These are phyloP conservation scores for Polysphondylium violaceum DNA, from an alignment of 78 protist species.

Conservation along the genomic window DNA sequence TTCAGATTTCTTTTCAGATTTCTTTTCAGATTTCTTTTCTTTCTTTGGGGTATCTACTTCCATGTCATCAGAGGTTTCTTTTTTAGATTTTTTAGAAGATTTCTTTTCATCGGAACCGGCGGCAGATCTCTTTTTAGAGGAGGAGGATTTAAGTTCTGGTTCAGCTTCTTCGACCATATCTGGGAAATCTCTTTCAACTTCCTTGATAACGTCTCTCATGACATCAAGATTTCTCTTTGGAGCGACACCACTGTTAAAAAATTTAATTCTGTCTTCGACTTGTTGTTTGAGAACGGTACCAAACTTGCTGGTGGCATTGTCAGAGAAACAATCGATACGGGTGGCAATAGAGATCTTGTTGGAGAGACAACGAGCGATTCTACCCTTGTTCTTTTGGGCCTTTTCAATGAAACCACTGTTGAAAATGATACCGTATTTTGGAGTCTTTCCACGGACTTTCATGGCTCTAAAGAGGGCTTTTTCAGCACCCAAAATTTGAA, in stretches of 20 bases:
- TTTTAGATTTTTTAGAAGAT: conserved; percentile 17
- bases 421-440: conserved; percentile 99
- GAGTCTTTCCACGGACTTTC: conserved; percentile 96
- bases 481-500: conserved; percentile 99
- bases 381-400: conserved; percentile 96
- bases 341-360: conserved; percentile 97
- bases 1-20: conserved; percentile 17
- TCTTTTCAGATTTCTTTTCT: conserved; percentile 26
- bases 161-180: neutral
- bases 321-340: conserved; percentile 96
- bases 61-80: conserved; percentile 23
- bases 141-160: neutral
- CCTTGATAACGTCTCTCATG: conserved; percentile 86
- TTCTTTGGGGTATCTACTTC: conserved; percentile 11
- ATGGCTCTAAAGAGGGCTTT: conserved; percentile 99
- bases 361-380: conserved; percentile 98
- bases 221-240: conserved; percentile 93
- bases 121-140: conserved; percentile 47
- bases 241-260: conserved; percentile 90
- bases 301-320: conserved; percentile 85
- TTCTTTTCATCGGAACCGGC: conserved; percentile 35
- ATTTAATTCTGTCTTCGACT: conserved; percentile 96
- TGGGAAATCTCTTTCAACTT: conserved; percentile 68
- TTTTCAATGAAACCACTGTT: conserved; percentile 96
- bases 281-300: conserved; percentile 94